phyloP scores from a whole-genome alignment of 441 rosid genomes.

The Adansonia grandidieri region DNA sequence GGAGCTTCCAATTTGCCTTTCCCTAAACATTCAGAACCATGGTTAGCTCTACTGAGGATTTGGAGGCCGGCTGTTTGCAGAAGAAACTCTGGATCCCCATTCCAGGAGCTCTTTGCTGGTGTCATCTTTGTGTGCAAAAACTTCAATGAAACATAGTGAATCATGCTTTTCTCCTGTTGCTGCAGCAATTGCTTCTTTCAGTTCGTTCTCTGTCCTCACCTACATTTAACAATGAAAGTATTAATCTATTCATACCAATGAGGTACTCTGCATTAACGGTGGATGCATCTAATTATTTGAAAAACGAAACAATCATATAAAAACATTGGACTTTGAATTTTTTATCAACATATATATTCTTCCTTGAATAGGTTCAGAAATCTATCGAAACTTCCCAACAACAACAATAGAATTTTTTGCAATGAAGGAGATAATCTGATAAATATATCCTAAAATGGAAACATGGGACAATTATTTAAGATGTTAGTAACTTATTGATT shows the following conservation, averaged over 20 bases:
- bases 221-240: conserved; percentile 29
- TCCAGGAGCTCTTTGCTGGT: conserved; percentile 70
- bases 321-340: background rate
- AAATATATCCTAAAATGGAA: background rate
- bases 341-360: background rate
- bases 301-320: background rate
- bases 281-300: background rate
- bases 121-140: conserved; percentile 61
- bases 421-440: background rate
- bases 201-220: conserved; percentile 54
- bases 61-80: conserved; percentile 64
- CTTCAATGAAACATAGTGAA: conserved; percentile 60
- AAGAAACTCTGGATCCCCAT: conserved; percentile 70
- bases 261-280: background rate
- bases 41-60: conserved; percentile 49
- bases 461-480: background rate
- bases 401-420: background rate
- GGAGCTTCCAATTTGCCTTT: conserved; percentile 2
- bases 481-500: background rate
- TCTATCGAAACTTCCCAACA: background rate
- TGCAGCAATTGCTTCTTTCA: conserved; percentile 43
- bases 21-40: background rate
- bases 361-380: background rate
- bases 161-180: conserved; percentile 50
- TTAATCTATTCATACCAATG: conserved; percentile 14